Evolutionary conservation across 176 grass and related monocot genomes (phyloP), one percentile per base, ranked within the genome.

Genomic region (Saccharum spontaneum): DNA sequence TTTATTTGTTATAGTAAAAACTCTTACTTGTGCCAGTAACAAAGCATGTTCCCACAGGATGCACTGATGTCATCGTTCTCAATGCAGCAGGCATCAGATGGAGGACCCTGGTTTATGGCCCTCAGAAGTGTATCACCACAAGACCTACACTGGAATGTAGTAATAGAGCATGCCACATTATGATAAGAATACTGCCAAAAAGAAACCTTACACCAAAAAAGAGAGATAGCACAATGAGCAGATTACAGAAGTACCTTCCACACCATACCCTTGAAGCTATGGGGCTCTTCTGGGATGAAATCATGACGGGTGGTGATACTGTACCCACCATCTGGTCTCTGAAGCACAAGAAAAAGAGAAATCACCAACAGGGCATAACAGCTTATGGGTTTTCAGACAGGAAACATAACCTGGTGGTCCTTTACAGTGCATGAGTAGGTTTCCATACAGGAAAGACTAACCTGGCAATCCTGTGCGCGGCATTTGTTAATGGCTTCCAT

Each of bases 11-110:
- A 38, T 8, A 67, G 49, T 13, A 61, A 71, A 77, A 15, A 71
- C n/a, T 57, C 86, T 89, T 94, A 94, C 92, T 89, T 94, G 77
- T 94, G 90, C 95, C 92, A 94, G 50, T 33, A 40, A 77, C 92
- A 94, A 49, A 88, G 85, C 30, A 67, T 38, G 57, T 88, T 90
- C 82, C 83, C 86, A 76, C 90, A 94, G 39, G 73, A 89, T 78
- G 44, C 71, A 41, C 38, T 7, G 3, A 74, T 38, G 34, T 60
- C 60, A 54, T 52, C 75, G 43, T 97, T 84, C 71, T 90, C 69
- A 68, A 90, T 89, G 86, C 89, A 94, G 60, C 90, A 91, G 43
- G 86, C 91, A 82, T 81, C 46, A 82, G 87, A 75, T 43, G 92
- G 92, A 83, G 87, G 79, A 36, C 54, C 75, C 65, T 39, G 40